Conservation (phyloP, 2,329 filamentous ascomycete species). For the Pseudovirgaria hyperparasitica region DNA sequence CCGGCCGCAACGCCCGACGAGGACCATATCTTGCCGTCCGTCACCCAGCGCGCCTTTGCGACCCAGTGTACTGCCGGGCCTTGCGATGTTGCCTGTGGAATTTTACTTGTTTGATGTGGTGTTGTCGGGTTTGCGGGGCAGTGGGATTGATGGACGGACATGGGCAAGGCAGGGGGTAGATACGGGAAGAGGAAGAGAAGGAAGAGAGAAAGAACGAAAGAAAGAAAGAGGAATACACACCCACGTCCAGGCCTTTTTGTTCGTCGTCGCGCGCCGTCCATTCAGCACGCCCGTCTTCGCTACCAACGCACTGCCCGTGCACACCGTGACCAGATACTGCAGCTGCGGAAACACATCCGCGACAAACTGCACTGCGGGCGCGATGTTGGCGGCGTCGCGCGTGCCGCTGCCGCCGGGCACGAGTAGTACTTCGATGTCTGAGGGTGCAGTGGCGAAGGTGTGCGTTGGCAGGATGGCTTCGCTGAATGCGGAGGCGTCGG, state of each 20-base stretch:
- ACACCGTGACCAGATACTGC: slow-evolving; percentile 49
- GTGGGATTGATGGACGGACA: slow-evolving; percentile 1
- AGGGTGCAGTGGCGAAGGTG: slow-evolving; percentile 40
- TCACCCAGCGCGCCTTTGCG: slow-evolving; percentile 48
- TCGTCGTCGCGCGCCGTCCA: slow-evolving; percentile 50
- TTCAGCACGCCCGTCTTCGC: slow-evolving; percentile 49
- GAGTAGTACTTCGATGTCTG: slow-evolving; percentile 48
- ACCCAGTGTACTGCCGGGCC: slow-evolving; percentile 47
- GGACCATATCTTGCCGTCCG: slow-evolving; percentile 55
- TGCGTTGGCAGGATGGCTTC: slow-evolving; percentile 36
- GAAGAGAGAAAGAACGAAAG: not conserved
- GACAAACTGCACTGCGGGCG: slow-evolving; percentile 34
- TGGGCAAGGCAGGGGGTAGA: not conserved
- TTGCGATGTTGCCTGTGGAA: slow-evolving; percentile 27
- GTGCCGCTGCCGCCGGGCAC: slow-evolving; percentile 50
- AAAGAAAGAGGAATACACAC: slow-evolving; percentile 7
- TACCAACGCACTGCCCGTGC: slow-evolving; percentile 49
- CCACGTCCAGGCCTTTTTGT: slow-evolving; percentile 44
- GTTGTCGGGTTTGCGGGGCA: slow-evolving; percentile 1
- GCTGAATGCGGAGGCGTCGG: slow-evolving; percentile 12
- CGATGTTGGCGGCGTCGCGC: slow-evolving; percentile 15
- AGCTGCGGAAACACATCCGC: slow-evolving; percentile 32
- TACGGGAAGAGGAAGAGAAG: not conserved
- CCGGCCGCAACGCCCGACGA: slow-evolving; percentile 51
- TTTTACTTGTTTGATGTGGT: slow-evolving; percentile 14